These are phyloP conservation scores for Auxenochlorella pyrenoidosa DNA, from an alignment of 139 green algal genomes.

Conservation along the genomic window DNA sequence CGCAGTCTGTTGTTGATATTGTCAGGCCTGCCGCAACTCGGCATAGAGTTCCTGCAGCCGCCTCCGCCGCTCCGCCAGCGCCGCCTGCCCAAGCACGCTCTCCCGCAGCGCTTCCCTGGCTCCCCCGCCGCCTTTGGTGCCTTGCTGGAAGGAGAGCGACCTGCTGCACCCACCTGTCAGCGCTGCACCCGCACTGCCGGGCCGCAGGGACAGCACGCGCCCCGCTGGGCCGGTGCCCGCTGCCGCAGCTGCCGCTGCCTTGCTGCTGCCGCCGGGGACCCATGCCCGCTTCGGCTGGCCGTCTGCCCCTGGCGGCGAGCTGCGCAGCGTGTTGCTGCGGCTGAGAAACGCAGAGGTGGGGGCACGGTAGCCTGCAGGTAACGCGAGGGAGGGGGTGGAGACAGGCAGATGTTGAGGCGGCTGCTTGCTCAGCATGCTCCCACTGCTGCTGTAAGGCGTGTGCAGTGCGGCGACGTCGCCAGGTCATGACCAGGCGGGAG, in stretches of 20 bases:
- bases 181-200: background rate
- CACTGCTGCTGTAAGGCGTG: too few relatives aligned
- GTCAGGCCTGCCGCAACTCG: constrained; percentile 30
- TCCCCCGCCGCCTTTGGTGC: background rate
- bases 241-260: background rate
- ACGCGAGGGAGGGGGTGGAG: too few relatives aligned
- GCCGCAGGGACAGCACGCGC: background rate
- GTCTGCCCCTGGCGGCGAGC: background rate
- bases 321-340: constrained; percentile 1
- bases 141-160: background rate
- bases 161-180: background rate
- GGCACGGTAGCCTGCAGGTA: background rate
- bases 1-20: background rate
- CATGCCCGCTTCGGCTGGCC: background rate
- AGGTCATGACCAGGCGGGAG: too few relatives aligned
- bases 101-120: constrained; percentile 10
- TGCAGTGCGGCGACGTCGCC: too few relatives aligned
- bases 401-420: background rate
- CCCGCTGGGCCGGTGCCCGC: background rate
- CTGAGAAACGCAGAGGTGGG: background rate
- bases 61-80: constrained; percentile 36
- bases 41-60: constrained; percentile 46
- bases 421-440: too few relatives aligned
- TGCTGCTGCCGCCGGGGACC: constrained; percentile 5
- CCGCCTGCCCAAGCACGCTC: constrained; percentile 25